Percentiles rank a stretch among this genome's conserved stretches.
phyloP scores from a whole-genome alignment of 257 asterid species.

The Nicotiana sylvestris region DNA sequence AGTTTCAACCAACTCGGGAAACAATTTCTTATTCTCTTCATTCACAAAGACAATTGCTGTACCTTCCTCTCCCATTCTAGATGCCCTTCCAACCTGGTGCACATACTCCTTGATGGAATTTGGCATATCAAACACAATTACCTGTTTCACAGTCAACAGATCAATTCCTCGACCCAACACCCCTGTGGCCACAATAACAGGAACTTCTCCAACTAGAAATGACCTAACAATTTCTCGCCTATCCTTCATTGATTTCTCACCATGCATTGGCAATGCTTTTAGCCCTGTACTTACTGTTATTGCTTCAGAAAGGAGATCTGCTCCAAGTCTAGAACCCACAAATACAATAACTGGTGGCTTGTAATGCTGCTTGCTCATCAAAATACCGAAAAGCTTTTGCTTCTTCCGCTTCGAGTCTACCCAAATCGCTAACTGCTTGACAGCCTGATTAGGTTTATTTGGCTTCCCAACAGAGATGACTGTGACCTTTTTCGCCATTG shows the following conservation, averaged over 20 bases:
- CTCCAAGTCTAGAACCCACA: constrained; percentile 86
- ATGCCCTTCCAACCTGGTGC: constrained; percentile 93
- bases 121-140: constrained; percentile 88
- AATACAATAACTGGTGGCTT: constrained; percentile 88
- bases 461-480: constrained; percentile 68
- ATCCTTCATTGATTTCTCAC: constrained; percentile 89
- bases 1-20: constrained; percentile 55
- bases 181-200: constrained; percentile 83
- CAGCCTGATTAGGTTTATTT: constrained; percentile 61
- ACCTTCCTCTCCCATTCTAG: constrained; percentile 87
- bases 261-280: constrained; percentile 73
- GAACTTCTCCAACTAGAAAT: constrained; percentile 73
- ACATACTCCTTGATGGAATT: constrained; percentile 83
- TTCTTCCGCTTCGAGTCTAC: constrained; percentile 85
- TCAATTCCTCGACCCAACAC: constrained; percentile 86
- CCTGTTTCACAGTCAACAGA: constrained; percentile 71
- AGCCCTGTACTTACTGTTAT: constrained; percentile 56
- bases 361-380: constrained; percentile 77
- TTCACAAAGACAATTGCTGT: constrained; percentile 64
- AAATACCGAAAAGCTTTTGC: constrained; percentile 83
- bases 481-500: constrained; percentile 55
- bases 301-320: constrained; percentile 85
- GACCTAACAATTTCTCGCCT: constrained; percentile 68
- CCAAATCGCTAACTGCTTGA: constrained; percentile 85
- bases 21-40: constrained; percentile 75